Evolutionary conservation across 2,329 filamentous ascomycete genomes (phyloP).

Genomic region (Talaromyces sp.): DNA sequence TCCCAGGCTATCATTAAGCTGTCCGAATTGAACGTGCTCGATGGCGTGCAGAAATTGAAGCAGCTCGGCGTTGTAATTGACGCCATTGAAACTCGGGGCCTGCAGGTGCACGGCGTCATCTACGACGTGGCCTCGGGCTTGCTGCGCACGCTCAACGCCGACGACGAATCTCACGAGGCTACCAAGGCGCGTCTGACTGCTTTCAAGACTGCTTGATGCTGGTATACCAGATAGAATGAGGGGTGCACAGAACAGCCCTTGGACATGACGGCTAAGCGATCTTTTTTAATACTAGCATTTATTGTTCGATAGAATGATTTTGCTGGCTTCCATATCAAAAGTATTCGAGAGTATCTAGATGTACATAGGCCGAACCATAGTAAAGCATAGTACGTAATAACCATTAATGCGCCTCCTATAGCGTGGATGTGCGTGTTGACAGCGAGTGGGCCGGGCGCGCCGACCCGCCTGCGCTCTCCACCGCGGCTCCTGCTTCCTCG

Average conservation of each 20-base stretch:
- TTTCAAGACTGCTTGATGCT: constrained; percentile 27
- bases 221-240: not conserved
- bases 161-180: constrained; percentile 33
- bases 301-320: not conserved
- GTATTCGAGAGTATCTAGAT: too few species aligned
- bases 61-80: constrained; percentile 64
- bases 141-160: constrained; percentile 46
- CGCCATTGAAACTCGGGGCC: constrained; percentile 62
- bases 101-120: constrained; percentile 71
- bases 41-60: constrained; percentile 61
- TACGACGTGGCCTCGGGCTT: constrained; percentile 60
- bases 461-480: not conserved
- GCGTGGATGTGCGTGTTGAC: not conserved
- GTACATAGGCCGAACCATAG: too few species aligned
- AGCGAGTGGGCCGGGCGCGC: not conserved
- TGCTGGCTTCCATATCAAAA: not conserved
- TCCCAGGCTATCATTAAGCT: constrained; percentile 55
- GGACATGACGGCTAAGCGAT: not conserved
- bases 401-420: not conserved
- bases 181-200: constrained; percentile 33
- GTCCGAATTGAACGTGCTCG: constrained; percentile 70
- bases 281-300: not conserved
- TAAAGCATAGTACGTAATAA: not conserved
- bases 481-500: not conserved
- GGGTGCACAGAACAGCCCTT: not conserved